Evolutionary conservation across 1,284 basidiomycete species (phyloP).

Genomic region (Cystobasidiaceae sp.): DNA sequence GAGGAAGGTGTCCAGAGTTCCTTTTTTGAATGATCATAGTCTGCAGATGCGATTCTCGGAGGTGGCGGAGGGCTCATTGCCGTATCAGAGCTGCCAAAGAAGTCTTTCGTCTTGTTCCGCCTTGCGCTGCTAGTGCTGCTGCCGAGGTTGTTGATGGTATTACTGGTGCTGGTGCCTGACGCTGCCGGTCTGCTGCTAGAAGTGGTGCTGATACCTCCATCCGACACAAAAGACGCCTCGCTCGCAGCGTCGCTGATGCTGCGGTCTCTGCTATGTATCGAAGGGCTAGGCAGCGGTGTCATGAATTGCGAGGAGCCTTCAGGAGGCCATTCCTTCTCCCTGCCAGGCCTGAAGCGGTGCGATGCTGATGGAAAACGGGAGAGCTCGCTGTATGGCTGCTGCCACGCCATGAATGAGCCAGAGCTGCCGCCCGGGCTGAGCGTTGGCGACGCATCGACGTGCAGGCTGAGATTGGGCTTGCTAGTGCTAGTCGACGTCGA

Average conservation of each 20-base stretch:
- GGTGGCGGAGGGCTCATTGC: constrained; percentile 29
- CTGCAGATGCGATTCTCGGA: constrained; percentile 12
- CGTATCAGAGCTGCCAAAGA: constrained; percentile 13
- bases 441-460: constrained; percentile 7
- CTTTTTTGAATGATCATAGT: constrained; percentile 12
- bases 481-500: neutral
- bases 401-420: constrained; percentile 9
- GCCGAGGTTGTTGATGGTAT: neutral
- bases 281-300: constrained; percentile 27
- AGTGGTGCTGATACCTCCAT: neutral
- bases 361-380: constrained; percentile 31
- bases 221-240: constrained; percentile 13
- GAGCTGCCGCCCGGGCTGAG: neutral
- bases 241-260: constrained; percentile 25
- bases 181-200: neutral
- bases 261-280: constrained; percentile 3
- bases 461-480: constrained; percentile 10
- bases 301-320: constrained; percentile 23
- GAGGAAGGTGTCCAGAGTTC: neutral
- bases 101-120: constrained; percentile 18
- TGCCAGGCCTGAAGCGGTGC: constrained; percentile 12
- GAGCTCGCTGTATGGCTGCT: constrained; percentile 30
- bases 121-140: neutral
- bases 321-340: constrained; percentile 10
- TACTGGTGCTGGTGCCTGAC: neutral